These are phyloP conservation scores for Capronia epimyces DNA, from an alignment of 2,329 filamentous ascomycete genomes.

Conservation along the genomic window DNA sequence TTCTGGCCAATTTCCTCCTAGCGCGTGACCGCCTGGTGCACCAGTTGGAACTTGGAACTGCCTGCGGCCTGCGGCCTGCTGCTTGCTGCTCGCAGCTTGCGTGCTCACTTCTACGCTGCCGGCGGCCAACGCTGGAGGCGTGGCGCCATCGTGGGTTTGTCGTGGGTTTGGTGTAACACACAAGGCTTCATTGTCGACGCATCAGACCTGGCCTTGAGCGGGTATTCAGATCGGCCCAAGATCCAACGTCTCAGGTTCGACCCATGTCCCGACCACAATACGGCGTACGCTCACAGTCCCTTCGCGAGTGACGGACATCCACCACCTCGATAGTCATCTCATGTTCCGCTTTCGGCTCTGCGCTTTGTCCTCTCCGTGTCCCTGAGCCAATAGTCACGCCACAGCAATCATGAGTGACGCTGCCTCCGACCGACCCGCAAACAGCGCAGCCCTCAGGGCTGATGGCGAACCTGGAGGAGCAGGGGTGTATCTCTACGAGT, in stretches of 20 bases:
- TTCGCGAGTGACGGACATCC: neutral
- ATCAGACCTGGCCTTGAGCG: neutral
- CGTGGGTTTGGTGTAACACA: neutral
- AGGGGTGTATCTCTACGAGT: conserved; percentile 8
- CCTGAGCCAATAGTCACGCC: conserved; percentile 22
- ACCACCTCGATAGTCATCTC: neutral
- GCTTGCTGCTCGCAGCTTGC: neutral
- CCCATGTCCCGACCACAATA: neutral
- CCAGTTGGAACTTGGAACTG: too few species aligned
- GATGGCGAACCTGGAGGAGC: conserved; percentile 1
- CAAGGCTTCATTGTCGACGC: neutral
- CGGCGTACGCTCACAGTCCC: neutral
- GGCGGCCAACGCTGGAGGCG: neutral
- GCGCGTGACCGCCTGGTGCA: neutral
- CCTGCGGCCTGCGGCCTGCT: too few species aligned
- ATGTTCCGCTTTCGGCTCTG: conserved; percentile 9
- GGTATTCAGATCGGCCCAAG: neutral
- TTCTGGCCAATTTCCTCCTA: neutral
- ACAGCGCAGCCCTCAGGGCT: conserved; percentile 7
- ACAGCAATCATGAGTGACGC: conserved; percentile 22
- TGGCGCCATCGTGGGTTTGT: neutral
- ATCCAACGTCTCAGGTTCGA: neutral
- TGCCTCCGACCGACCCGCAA: neutral
- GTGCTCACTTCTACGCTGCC: neutral
- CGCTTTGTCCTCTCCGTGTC: conserved; percentile 8